phyloP scores from a whole-genome alignment of 179 eudicot species.

The Amaranthus tricolor region DNA sequence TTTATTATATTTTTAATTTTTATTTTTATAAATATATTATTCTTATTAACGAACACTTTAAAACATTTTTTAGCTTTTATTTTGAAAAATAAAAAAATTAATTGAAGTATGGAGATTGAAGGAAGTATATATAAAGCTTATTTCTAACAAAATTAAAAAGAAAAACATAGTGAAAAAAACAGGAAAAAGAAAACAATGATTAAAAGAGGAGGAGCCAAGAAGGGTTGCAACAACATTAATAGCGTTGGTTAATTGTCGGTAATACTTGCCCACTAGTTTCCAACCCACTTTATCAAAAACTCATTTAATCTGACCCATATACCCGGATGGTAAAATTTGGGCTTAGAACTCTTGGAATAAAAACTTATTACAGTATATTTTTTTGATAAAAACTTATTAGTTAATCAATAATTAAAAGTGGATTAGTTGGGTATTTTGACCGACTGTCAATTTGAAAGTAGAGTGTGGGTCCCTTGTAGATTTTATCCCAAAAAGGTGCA shows the following conservation, averaged over 20 bases:
- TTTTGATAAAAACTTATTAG: too few species aligned
- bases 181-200: background rate
- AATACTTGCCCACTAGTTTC: background rate
- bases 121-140: too few species aligned
- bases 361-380: background rate
- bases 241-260: background rate
- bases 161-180: too few species aligned
- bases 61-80: too few species aligned
- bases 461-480: conserved; percentile 7
- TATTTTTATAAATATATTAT: too few species aligned
- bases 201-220: background rate
- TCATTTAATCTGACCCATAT: conserved; percentile 5
- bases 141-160: too few species aligned
- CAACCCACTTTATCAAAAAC: background rate
- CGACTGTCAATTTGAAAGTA: conserved; percentile 21
- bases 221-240: background rate
- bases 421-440: conserved; percentile 29
- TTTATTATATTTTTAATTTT: too few species aligned
- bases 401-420: background rate
- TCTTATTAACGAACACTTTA: too few species aligned
- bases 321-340: conserved; percentile 1
- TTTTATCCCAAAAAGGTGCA: conserved; percentile 22
- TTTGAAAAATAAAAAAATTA: too few species aligned
- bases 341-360: background rate
- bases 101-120: too few species aligned